phyloP scores from a whole-genome alignment of 139 green algal species.

The Micromonas pusilla region DNA sequence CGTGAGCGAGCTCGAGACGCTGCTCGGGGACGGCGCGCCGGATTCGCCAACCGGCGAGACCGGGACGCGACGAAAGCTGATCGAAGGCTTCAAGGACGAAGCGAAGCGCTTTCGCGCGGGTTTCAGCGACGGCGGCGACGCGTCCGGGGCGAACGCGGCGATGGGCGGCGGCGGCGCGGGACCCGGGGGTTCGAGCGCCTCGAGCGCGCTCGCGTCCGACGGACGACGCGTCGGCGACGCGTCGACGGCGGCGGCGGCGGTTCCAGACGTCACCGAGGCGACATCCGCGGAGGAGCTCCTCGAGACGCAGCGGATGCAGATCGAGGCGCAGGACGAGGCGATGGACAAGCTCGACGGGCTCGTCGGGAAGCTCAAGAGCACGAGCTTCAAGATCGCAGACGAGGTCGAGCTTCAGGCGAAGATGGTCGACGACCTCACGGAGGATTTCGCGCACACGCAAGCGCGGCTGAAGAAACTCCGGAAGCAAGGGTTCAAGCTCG shows the following conservation, averaged over 20 bases:
- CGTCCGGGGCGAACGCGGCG: too few relatives aligned
- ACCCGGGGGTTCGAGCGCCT: too few relatives aligned
- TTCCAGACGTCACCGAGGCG: too few relatives aligned
- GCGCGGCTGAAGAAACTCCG: background rate
- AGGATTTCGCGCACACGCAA: conserved; percentile 13
- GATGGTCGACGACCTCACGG: background rate
- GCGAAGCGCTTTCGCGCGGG: background rate
- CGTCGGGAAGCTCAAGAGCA: background rate
- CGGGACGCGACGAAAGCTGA: background rate
- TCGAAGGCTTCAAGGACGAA: background rate
- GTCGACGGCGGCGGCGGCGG: too few relatives aligned
- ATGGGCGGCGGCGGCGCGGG: too few relatives aligned
- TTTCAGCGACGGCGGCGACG: background rate
- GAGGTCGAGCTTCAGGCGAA: background rate
- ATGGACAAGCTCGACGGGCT: background rate
- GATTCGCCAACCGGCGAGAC: background rate
- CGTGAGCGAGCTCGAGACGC: background rate
- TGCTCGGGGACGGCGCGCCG: background rate
- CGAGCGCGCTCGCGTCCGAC: too few relatives aligned
- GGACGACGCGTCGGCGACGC: background rate
- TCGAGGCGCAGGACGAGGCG: conserved; percentile 10
- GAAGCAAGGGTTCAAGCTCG: conserved; percentile 11
- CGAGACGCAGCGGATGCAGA: background rate
- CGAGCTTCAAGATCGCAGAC: background rate
- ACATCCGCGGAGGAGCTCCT: background rate